Evolutionary conservation across 805 yeast species (phyloP), one percentile per base, ranked within the genome.

Genomic region (Wickerhamiella kazuoi): DNA sequence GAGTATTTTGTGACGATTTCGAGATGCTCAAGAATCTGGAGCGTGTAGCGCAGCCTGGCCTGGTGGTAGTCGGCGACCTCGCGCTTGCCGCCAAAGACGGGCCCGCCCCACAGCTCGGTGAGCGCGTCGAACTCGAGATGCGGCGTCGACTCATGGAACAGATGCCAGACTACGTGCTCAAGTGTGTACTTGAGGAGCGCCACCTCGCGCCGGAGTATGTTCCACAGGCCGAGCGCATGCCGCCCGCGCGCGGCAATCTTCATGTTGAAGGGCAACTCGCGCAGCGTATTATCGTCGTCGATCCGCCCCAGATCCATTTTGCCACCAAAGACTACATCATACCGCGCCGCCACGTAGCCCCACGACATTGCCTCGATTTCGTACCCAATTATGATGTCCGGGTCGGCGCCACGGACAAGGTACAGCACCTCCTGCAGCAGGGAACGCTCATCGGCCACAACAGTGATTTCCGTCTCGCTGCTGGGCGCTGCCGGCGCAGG

Each of bases 311-410:
- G 32, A 15, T 41, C 40, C 23, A 46, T 38, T 9, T 36, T 9
- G 3, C 39, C 39, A 3, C 37, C 42, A 8, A 34, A 30, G 17
- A 45, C 33, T n/a, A 17, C 13, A 3, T 28, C 17, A 35, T 52
- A 53, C 21, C 98, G 55, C 38, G 80, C 90, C 20, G 80, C 65
- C 0, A 86, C 39, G 50, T 80, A 90, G 0, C 98, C 97, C 97
- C 97, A 87, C 0, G 96, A 81, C 0, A 69, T 50, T 1, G 75
- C 60, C 45, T 82, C 79, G 4, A 82, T 67, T 50, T 90, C 98
- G 54, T 69, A 90, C 0, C 96, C 97, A 0, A 81, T 67, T 4
- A 90, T 51, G 23, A 90, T 72, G 54, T 90, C 98, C 0, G 97
- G 96, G 52, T 90, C 97, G 38, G 73, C 64, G 2, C 62, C 47